Conservation (phyloP, 495 filamentous ascomycete genomes). For the Rusavskia elegans region DNA sequence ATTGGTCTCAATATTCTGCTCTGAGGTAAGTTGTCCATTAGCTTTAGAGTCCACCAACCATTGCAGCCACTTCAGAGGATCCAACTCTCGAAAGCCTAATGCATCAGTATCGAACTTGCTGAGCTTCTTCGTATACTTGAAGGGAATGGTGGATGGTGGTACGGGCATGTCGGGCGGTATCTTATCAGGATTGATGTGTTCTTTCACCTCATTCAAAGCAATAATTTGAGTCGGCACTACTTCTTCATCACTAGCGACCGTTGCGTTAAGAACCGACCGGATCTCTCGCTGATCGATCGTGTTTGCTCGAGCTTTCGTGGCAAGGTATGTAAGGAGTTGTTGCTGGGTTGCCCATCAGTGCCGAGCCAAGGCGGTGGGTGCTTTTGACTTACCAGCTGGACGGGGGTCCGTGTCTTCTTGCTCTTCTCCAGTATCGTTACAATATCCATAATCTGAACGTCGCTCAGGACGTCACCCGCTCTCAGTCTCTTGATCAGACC, state of each 20-base stretch:
- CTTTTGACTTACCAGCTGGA: neutral
- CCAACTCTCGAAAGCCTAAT: conserved; percentile 69
- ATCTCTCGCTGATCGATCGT: conserved; percentile 51
- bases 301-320: conserved; percentile 43
- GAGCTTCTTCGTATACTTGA: conserved; percentile 54
- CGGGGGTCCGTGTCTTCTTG: neutral
- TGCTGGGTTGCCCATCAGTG: neutral
- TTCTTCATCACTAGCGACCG: conserved; percentile 64
- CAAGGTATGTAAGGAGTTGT: conserved; percentile 72
- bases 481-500: conserved; percentile 63
- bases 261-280: conserved; percentile 54
- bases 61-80: conserved; percentile 65
- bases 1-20: conserved; percentile 50
- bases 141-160: conserved; percentile 69
- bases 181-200: conserved; percentile 54
- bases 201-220: conserved; percentile 53
- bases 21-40: conserved; percentile 23
- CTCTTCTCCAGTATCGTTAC: neutral
- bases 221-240: conserved; percentile 49
- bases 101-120: conserved; percentile 47
- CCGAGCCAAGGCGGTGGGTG: neutral
- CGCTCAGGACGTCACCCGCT: conserved; percentile 63
- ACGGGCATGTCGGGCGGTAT: conserved; percentile 73
- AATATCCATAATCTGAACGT: conserved; percentile 64
- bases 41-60: conserved; percentile 52